These are phyloP conservation scores for Catharanthus roseus DNA, from an alignment of 257 asterid genomes.

Conservation along the genomic window DNA sequence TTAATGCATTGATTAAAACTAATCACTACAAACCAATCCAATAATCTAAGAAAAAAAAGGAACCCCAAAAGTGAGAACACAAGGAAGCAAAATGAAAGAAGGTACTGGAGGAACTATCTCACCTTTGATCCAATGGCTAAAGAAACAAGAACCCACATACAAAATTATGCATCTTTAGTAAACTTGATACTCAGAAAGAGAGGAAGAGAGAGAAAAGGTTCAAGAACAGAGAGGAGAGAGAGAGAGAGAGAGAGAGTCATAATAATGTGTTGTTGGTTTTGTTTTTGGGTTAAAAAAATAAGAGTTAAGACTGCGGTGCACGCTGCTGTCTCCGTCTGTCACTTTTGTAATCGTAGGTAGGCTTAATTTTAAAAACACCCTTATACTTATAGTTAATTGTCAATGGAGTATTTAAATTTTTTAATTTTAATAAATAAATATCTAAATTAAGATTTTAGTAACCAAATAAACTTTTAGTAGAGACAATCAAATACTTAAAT, in stretches of 20 bases:
- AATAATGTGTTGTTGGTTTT: too few species aligned
- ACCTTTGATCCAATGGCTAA: conserved; percentile 15
- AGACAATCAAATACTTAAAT: too few species aligned
- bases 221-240: background rate
- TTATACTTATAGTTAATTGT: too few species aligned
- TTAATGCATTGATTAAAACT: background rate
- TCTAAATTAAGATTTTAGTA: too few species aligned
- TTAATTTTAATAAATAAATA: too few species aligned
- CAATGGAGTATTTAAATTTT: too few species aligned
- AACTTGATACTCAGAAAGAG: background rate
- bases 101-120: conserved; percentile 2
- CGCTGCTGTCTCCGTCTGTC: conserved; percentile 23
- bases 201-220: background rate
- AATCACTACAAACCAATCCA: background rate
- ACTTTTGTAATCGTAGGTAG: conserved; percentile 18
- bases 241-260: background rate
- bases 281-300: background rate
- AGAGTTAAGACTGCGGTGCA: background rate
- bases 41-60: background rate
- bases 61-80: background rate
- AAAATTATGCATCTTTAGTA: conserved; percentile 4
- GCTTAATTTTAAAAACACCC: too few species aligned
- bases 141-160: conserved; percentile 6
- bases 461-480: too few species aligned
- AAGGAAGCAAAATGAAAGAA: background rate